These are phyloP conservation scores for Phaeosphaeriaceae sp. DNA, from an alignment of 2,329 filamentous ascomycete genomes.

Conservation along the genomic window DNA sequence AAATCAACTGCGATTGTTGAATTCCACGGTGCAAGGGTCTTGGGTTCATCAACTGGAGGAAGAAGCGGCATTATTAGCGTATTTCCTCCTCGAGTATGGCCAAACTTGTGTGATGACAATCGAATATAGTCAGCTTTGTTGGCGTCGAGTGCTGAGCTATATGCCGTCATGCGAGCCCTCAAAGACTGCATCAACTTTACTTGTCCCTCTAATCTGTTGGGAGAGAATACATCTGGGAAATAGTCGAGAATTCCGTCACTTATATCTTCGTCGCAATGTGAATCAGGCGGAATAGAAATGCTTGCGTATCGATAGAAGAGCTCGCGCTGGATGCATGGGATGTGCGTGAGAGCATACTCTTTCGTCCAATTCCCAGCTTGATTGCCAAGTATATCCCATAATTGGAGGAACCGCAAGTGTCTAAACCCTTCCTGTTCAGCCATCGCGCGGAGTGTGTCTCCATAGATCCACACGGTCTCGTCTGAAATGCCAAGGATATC, in stretches of 20 bases:
- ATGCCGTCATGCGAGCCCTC: not conserved
- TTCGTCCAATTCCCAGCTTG: slow-evolving; percentile 14
- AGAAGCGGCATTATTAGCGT: not conserved
- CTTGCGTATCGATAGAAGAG: too few species aligned
- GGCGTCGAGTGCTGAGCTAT: not conserved
- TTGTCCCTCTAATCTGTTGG: too few species aligned
- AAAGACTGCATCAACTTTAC: too few species aligned
- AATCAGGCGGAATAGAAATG: too few species aligned
- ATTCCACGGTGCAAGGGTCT: slow-evolving; percentile 12
- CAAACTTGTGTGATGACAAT: not conserved
- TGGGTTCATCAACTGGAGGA: not conserved
- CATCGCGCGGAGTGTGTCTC: slow-evolving; percentile 15
- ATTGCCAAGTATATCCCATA: slow-evolving; percentile 17
- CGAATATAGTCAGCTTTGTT: not conserved
- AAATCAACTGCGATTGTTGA: slow-evolving; percentile 7
- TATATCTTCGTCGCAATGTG: too few species aligned
- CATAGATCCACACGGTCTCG: slow-evolving; percentile 50
- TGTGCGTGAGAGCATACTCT: slow-evolving; percentile 3
- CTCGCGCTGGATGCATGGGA: too few species aligned
- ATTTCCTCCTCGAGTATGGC: not conserved
- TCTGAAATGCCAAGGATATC: slow-evolving; percentile 52
- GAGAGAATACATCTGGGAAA: too few species aligned
- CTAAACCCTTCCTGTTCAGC: slow-evolving; percentile 6
- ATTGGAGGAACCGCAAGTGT: slow-evolving; percentile 22
- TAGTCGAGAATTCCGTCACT: too few species aligned